Evolutionary conservation across 306 rosid species (phyloP).

Genomic region (Ormosia emarginata): DNA sequence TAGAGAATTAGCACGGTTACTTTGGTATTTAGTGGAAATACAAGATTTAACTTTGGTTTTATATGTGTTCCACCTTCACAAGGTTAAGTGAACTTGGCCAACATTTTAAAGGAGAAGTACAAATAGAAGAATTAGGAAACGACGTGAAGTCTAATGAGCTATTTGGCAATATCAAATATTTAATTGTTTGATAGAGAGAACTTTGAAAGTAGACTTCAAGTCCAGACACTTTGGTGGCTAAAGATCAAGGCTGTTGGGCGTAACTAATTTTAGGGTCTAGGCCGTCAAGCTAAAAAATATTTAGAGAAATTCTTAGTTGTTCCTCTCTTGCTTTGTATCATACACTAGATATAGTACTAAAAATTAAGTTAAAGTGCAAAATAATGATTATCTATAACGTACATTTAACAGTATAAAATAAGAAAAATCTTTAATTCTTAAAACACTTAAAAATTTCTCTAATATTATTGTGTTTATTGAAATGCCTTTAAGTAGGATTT

Average conservation of each 20-base stretch:
- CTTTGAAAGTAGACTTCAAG: not conserved
- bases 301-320: too few relatives aligned
- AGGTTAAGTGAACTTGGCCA: conserved; percentile 6
- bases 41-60: not conserved
- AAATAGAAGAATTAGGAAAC: not conserved
- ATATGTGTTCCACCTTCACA: not conserved
- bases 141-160: not conserved
- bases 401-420: too few relatives aligned
- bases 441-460: too few relatives aligned
- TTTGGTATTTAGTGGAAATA: not conserved
- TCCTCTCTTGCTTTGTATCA: too few relatives aligned
- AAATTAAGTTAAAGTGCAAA: too few relatives aligned
- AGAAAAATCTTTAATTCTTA: too few relatives aligned
- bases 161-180: not conserved
- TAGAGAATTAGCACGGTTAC: not conserved
- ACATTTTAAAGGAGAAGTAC: not conserved
- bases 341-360: too few relatives aligned
- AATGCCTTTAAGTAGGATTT: too few relatives aligned
- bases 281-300: too few relatives aligned
- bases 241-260: not conserved
- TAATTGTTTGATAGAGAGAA: not conserved
- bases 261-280: not conserved
- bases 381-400: too few relatives aligned
- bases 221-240: not conserved
- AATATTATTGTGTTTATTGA: too few relatives aligned